Evolutionary conservation across 2,329 filamentous ascomycete genomes (phyloP).

Genomic region (Ophiostoma perfectum): DNA sequence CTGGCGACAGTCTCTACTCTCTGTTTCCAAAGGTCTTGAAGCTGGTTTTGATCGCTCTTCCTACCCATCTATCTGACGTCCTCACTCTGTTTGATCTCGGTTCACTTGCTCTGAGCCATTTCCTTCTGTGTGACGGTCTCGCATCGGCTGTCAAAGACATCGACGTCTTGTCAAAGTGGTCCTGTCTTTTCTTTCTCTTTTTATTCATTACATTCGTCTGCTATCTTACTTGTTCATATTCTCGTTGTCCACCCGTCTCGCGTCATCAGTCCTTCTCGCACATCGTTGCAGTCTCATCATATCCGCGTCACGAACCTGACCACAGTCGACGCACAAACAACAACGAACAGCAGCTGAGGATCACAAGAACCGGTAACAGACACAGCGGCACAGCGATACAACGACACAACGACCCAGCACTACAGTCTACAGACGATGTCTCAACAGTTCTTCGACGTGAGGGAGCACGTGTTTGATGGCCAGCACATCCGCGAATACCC

Average conservation of each 20-base stretch:
- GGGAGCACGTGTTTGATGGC: constrained; percentile 66
- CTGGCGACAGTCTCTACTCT: neutral
- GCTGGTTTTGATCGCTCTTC: neutral
- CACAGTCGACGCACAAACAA: neutral
- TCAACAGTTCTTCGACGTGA: constrained; percentile 52
- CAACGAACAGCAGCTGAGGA: too few relatives aligned
- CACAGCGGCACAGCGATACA: neutral
- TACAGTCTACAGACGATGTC: constrained; percentile 22
- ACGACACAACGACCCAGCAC: neutral
- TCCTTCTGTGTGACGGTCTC: constrained; percentile 1
- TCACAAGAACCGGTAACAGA: neutral
- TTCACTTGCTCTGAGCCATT: neutral
- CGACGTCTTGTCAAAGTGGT: neutral
- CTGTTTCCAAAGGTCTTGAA: neutral
- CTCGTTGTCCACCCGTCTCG: neutral
- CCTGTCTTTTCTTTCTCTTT: neutral
- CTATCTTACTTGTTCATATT: neutral
- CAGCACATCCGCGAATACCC: constrained; percentile 81
- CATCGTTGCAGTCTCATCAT: neutral
- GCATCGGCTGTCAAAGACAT: constrained; percentile 9
- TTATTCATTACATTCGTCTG: neutral
- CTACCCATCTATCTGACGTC: neutral
- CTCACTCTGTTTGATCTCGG: neutral
- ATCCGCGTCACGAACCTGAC: neutral
- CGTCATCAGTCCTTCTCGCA: neutral